phyloP scores from a whole-genome alignment of 495 filamentous ascomycete species.

The Penicillium canescens region DNA sequence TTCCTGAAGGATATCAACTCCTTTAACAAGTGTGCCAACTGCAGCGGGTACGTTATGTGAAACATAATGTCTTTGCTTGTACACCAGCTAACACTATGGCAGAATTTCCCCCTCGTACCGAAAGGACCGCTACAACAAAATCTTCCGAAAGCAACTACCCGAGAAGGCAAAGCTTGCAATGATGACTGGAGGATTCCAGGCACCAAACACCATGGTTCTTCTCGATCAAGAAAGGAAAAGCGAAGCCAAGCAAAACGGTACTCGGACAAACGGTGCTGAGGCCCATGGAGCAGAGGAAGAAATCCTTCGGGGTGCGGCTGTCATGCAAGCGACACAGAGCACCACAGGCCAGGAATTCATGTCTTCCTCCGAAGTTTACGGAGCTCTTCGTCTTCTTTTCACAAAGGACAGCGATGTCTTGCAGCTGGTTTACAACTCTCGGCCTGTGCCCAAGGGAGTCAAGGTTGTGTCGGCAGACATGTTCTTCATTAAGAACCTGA shows the following conservation, averaged over 20 bases:
- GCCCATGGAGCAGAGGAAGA: constrained; percentile 65
- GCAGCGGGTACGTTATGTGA: constrained; percentile 56
- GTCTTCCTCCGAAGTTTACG: constrained; percentile 72
- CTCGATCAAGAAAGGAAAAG: constrained; percentile 41
- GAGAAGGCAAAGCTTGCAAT: constrained; percentile 73
- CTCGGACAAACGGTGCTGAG: constrained; percentile 30
- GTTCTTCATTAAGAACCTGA: constrained; percentile 84
- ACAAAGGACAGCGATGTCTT: constrained; percentile 82
- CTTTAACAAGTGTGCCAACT: constrained; percentile 70
- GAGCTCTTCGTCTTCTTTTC: constrained; percentile 75
- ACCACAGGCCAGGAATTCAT: constrained; percentile 62
- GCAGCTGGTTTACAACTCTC: constrained; percentile 76
- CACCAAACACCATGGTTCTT: constrained; percentile 60
- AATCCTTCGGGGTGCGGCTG: constrained; percentile 55
- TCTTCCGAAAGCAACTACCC: constrained; percentile 80
- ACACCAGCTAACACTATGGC: constrained; percentile 12
- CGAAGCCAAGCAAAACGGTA: constrained; percentile 33
- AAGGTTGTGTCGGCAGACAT: constrained; percentile 69
- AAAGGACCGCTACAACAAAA: constrained; percentile 86
- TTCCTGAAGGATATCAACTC: constrained; percentile 69
- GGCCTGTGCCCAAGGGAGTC: constrained; percentile 52
- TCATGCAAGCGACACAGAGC: constrained; percentile 32
- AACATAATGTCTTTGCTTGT: constrained; percentile 1
- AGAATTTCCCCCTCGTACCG: constrained; percentile 76
- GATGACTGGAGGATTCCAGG: constrained; percentile 65